phyloP scores from a whole-genome alignment of 106 monocot genomes.

The Narthecium ossifragum region DNA sequence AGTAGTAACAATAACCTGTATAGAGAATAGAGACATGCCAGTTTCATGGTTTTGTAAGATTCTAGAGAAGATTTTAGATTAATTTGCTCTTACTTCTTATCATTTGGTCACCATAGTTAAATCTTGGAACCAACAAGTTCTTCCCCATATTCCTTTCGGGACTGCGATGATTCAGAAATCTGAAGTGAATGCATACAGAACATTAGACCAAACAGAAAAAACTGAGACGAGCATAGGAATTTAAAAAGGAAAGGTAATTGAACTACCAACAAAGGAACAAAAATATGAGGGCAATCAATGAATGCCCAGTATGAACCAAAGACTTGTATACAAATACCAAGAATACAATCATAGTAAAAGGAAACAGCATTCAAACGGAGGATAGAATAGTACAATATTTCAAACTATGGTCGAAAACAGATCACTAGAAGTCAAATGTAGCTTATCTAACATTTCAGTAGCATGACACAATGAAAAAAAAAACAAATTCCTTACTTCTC shows the following conservation, averaged over 20 bases:
- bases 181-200: background rate
- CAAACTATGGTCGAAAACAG: too few species aligned
- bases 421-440: too few species aligned
- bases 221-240: too few species aligned
- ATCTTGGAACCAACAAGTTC: constrained; percentile 12
- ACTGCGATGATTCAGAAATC: background rate
- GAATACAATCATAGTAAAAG: too few species aligned
- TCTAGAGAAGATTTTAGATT: background rate
- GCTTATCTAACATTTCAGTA: too few species aligned
- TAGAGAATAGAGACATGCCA: background rate
- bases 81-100: constrained; percentile 3
- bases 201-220: too few species aligned
- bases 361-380: too few species aligned
- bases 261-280: background rate
- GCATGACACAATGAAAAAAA: background rate
- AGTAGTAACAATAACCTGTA: background rate
- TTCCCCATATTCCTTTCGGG: background rate
- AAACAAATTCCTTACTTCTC: background rate
- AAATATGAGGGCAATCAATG: too few species aligned
- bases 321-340: too few species aligned
- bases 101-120: constrained; percentile 17
- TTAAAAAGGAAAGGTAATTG: background rate
- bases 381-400: too few species aligned
- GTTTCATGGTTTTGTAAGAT: background rate
- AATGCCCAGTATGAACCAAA: too few species aligned